A percentile compares a stretch with the other conserved stretches of the same genome.
Conservation (phyloP, 2,329 filamentous ascomycete species). For the Colletotrichum melonis region DNA sequence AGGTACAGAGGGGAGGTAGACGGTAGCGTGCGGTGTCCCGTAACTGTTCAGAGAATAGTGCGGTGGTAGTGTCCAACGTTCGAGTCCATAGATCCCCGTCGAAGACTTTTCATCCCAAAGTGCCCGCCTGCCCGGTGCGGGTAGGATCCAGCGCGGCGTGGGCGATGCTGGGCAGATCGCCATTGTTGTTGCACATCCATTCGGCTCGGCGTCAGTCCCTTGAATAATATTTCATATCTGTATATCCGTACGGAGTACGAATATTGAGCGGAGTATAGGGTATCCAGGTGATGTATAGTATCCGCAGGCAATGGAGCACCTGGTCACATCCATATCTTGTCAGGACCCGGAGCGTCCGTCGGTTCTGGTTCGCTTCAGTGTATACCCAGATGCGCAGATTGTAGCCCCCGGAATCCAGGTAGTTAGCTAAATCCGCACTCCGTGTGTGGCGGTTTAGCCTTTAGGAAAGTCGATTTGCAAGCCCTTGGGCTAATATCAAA, state of each 20-base stretch:
- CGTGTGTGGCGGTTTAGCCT: slow-evolving; percentile 2
- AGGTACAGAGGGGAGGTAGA: background rate
- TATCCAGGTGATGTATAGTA: background rate
- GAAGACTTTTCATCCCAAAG: slow-evolving; percentile 25
- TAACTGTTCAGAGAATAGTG: background rate
- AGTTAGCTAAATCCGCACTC: background rate
- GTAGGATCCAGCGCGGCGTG: slow-evolving; percentile 9
- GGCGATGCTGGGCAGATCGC: slow-evolving; percentile 16
- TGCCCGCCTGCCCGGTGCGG: slow-evolving; percentile 20
- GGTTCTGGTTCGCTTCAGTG: background rate
- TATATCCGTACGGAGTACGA: background rate
- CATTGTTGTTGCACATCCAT: slow-evolving; percentile 10
- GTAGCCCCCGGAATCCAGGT: background rate
- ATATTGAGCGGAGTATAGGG: background rate
- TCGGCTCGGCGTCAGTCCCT: slow-evolving; percentile 9
- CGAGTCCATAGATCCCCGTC: slow-evolving; percentile 20
- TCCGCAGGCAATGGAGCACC: background rate
- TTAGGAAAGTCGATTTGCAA: slow-evolving; percentile 18
- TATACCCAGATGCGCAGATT: background rate
- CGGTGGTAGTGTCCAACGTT: slow-evolving; percentile 2
- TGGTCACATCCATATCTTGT: background rate
- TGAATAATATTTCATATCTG: background rate
- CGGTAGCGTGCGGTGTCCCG: background rate
- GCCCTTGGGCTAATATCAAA: slow-evolving; percentile 3
- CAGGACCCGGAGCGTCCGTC: slow-evolving; percentile 12